Evolutionary conservation across 2,329 filamentous ascomycete genomes (phyloP).

Genomic region (Aureobasidium musti): DNA sequence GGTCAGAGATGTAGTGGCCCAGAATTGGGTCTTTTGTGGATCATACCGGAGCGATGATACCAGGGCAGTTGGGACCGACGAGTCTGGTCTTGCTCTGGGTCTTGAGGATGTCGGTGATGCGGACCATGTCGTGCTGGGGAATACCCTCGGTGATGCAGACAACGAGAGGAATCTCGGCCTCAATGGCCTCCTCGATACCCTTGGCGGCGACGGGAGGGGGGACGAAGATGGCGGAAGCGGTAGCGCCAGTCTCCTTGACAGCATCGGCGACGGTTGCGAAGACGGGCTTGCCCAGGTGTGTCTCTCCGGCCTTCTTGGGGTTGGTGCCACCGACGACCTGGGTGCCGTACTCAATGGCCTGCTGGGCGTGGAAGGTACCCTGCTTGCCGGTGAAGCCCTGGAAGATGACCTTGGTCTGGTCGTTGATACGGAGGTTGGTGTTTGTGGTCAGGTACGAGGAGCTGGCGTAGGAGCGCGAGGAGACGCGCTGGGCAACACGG

Average conservation of each 20-base stretch:
- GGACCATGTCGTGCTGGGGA: conserved; percentile 98
- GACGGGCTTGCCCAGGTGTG: conserved; percentile 88
- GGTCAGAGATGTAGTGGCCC: conserved; percentile 12
- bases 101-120: conserved; percentile 97
- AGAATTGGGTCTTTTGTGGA: background rate
- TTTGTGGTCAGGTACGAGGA: conserved; percentile 50
- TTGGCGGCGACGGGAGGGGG: conserved; percentile 91
- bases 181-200: conserved; percentile 95
- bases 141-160: conserved; percentile 99
- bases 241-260: conserved; percentile 86
- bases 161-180: conserved; percentile 88
- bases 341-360: conserved; percentile 98
- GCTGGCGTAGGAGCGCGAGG: conserved; percentile 74
- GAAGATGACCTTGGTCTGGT: conserved; percentile 90
- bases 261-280: conserved; percentile 88
- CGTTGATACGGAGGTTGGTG: conserved; percentile 84
- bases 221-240: conserved; percentile 92
- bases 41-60: conserved; percentile 77
- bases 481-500: conserved; percentile 63
- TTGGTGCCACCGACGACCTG: conserved; percentile 98
- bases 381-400: conserved; percentile 86
- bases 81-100: conserved; percentile 95
- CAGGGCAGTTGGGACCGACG: conserved; percentile 96
- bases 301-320: conserved; percentile 94
- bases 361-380: conserved; percentile 88